Base-by-base conservation (phyloP, 1,139 yeast genomes). In the Meyerozyma carpophila region DNA sequence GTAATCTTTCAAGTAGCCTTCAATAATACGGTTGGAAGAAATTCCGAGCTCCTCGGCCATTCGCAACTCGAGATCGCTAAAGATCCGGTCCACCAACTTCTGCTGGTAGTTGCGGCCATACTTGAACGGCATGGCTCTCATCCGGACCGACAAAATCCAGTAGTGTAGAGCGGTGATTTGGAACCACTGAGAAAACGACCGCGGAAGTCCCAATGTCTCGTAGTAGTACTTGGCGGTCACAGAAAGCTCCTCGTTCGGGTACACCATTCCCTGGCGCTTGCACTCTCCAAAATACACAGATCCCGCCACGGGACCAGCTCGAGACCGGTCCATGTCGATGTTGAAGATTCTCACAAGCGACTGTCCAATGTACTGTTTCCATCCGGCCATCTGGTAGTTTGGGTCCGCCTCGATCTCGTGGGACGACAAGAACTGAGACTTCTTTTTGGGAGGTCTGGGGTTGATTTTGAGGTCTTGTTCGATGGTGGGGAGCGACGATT, bases 241-340 rank as follows among this genome's bases (percentile, higher is more conserved):
- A 8, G 83, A 75, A 38, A 84, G 65, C 39, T 80, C 82, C 59
- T 84, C 93, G 50, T 83, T 73, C 14, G 84, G 87, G 50, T 79
- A 85, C 59, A 79, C 85, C 56, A 87, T 67, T 14, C 90, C 95
- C 66, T 87, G 97, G 42, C 73, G 78, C 62, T 89, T 90, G 67
- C 97, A 90, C 63, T 86, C 82, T 41, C 86, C 91, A 58, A 86
- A 86, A 65, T 90, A 93, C 43, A 78, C 74, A 4, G 93, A 84
- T 3, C 97, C 98, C 3, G 96, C 96, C 50, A 93, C 84, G 1
- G 97, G 91, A 16, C 97, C 98, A 1, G 97, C 84, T 61, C 98
- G 78, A 40, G 93, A 78, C 53, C 81, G 80, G 67, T 91, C 98
- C 95, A 91, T 89, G 65, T 93, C 97, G 47, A 93, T 70, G 50